Evolutionary conservation across 2,329 filamentous ascomycete genomes (phyloP), one percentile per base, ranked within the genome.

Genomic region (Podosphaera fusca): DNA sequence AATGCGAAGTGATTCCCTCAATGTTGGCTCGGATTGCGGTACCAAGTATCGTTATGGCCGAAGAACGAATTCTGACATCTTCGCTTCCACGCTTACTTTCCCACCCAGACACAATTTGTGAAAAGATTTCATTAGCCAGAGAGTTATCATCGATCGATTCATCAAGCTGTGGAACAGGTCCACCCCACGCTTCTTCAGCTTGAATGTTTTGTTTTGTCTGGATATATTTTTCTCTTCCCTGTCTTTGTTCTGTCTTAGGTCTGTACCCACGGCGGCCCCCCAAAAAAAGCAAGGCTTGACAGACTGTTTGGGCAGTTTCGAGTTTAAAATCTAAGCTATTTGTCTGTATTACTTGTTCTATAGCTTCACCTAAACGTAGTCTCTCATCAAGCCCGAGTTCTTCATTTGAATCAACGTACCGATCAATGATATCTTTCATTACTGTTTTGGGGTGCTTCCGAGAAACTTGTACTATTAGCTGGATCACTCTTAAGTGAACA

Each of bases 11-110:
- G 33, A 82, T 67, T 0, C 78, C 79, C 1, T 70, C 68, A 3
- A 82, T 69, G 61, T 80, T 81, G 1, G 73, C 76, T 65, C 86
- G 81, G 33, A 86, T 67, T 0, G 74, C 73, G 1, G 70, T 69
- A 0, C 77, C 76, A 49, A 87, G 71, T 52, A 87, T 75, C 3
- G 81, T 83, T 5, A 88, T 67, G 3, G 83, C 80, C 30, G 83
- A 86, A 12, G 82, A 71, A 0, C 84, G 78, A 61, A 88, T 76
- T 3, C 84, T 75, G 10, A 86, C 71, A 64, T 87, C 84, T 66
- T 87, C 84, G 58, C 75, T 74, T 0, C 81, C 82, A 14, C 74
- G 70, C 57, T 78, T 80, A 60, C 80, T 75, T 61, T 82, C 75
- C 84, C 84, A 87, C 0, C 81, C 82, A 12, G 74, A 70, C 0